A percentile compares a stretch with the other conserved stretches of the same genome.
Evolutionary conservation across 2,329 filamentous ascomycete species (phyloP).

Genomic region (Penicillium glabrum): DNA sequence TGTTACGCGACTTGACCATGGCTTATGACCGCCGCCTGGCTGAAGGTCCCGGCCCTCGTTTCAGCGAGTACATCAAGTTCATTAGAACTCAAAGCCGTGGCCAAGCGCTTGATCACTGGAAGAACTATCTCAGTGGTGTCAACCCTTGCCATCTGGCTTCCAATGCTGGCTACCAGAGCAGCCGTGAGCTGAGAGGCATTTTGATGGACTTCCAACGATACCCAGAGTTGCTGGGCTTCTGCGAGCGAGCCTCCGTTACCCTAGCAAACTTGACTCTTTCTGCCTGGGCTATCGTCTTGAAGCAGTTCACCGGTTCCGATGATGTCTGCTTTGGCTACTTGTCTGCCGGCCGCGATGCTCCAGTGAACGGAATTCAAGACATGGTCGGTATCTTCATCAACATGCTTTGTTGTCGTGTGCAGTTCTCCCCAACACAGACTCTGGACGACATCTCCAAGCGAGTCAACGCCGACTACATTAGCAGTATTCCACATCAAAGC

Average conservation of each 20-base stretch:
- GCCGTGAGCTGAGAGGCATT: conserved; percentile 25
- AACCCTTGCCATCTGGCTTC: conserved; percentile 32
- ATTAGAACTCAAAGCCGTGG: conserved; percentile 27
- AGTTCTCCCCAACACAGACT: conserved; percentile 33
- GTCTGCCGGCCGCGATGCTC: conserved; percentile 45
- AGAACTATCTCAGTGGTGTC: conserved; percentile 32
- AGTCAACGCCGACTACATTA: conserved; percentile 49
- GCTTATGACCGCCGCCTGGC: conserved; percentile 33
- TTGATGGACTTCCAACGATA: conserved; percentile 32
- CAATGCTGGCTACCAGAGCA: conserved; percentile 4
- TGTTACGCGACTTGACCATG: conserved; percentile 31
- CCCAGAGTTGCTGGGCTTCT: conserved; percentile 32
- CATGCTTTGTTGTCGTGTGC: conserved; percentile 54
- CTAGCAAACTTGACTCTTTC: conserved; percentile 39
- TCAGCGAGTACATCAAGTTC: conserved; percentile 40
- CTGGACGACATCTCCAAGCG: conserved; percentile 44
- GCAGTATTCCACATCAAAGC: conserved; percentile 50
- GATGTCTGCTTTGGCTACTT: conserved; percentile 46
- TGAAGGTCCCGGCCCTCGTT: conserved; percentile 29
- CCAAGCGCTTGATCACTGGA: conserved; percentile 36
- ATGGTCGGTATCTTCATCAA: conserved; percentile 55
- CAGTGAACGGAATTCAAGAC: conserved; percentile 46
- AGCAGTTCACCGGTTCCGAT: conserved; percentile 30
- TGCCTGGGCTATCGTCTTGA: conserved; percentile 42
- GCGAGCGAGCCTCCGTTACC: conserved; percentile 31